These are phyloP conservation scores for Chalaropsis thielavioides DNA, from an alignment of 2,329 filamentous ascomycete genomes.

Conservation along the genomic window DNA sequence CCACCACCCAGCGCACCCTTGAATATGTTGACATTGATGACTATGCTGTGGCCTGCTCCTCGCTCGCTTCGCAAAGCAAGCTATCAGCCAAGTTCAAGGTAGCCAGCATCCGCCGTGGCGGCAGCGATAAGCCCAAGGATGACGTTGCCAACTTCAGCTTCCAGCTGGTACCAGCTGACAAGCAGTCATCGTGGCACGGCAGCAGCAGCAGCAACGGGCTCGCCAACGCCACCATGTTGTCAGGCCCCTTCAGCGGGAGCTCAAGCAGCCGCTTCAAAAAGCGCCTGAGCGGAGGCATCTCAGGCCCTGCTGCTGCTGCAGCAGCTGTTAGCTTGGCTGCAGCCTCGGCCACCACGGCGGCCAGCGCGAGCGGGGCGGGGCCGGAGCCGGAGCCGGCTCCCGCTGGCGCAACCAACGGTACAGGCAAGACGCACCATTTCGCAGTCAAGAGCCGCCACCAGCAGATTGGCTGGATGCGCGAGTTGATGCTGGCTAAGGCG, in stretches of 20 bases:
- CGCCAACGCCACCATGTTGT: slow-evolving; percentile 18
- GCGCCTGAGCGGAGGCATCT: slow-evolving; percentile 6
- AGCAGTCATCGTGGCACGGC: slow-evolving; percentile 26
- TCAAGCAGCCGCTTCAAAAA: slow-evolving; percentile 13
- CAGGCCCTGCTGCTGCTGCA: slow-evolving; percentile 20
- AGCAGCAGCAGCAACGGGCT: slow-evolving; percentile 21
- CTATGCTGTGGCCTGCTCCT: slow-evolving; percentile 75
- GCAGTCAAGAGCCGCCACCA: slow-evolving; percentile 77
- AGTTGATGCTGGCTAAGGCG: slow-evolving; percentile 82
- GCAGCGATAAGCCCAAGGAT: slow-evolving; percentile 35
- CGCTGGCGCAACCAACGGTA: slow-evolving; percentile 40
- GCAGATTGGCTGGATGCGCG: slow-evolving; percentile 93
- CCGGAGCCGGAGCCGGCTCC: slow-evolving; percentile 22
- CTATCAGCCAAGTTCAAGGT: slow-evolving; percentile 77
- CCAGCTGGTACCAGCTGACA: slow-evolving; percentile 63
- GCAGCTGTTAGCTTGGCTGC: slow-evolving; percentile 22
- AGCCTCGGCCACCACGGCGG: slow-evolving; percentile 28
- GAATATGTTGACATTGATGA: slow-evolving; percentile 79
- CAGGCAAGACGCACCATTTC: slow-evolving; percentile 83
- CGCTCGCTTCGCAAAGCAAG: slow-evolving; percentile 60
- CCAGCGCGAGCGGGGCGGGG: slow-evolving; percentile 11
- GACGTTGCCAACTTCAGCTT: slow-evolving; percentile 62
- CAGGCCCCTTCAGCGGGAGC: slow-evolving; percentile 4
- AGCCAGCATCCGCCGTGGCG: slow-evolving; percentile 45
- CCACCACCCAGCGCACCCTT: slow-evolving; percentile 41